Evolutionary conservation across 495 filamentous ascomycete species (phyloP).

Genomic region (Halenospora varia): DNA sequence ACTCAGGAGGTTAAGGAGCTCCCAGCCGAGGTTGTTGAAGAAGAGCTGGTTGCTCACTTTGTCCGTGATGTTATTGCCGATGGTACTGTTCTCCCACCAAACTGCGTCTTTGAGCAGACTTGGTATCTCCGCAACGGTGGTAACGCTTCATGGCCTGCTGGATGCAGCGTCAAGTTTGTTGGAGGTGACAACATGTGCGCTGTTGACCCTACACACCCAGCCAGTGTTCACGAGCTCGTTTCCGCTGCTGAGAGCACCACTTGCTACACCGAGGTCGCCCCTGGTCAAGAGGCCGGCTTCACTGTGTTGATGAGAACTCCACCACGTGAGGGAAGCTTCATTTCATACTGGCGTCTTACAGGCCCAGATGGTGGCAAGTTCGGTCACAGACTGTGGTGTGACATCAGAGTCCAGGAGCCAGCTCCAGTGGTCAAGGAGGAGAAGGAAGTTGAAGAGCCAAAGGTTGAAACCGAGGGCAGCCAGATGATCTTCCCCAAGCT

Average conservation of each 20-base stretch:
- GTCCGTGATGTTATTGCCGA: slow-evolving; percentile 74
- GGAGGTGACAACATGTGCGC: slow-evolving; percentile 95
- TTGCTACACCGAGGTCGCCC: slow-evolving; percentile 59
- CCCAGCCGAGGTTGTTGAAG: slow-evolving; percentile 18
- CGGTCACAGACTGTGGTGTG: slow-evolving; percentile 93
- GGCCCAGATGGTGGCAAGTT: slow-evolving; percentile 76
- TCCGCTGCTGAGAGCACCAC: slow-evolving; percentile 77
- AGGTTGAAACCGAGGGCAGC: slow-evolving; percentile 19
- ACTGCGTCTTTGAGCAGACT: slow-evolving; percentile 75
- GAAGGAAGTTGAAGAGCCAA: slow-evolving; percentile 21
- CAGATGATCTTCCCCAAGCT: slow-evolving; percentile 97
- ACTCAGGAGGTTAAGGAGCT: slow-evolving; percentile 28
- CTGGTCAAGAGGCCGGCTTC: slow-evolving; percentile 74
- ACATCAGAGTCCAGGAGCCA: slow-evolving; percentile 61
- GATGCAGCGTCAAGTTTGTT: slow-evolving; percentile 85
- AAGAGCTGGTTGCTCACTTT: slow-evolving; percentile 67
- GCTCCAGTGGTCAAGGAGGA: slow-evolving; percentile 26
- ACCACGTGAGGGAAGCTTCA: slow-evolving; percentile 61
- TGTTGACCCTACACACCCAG: slow-evolving; percentile 71
- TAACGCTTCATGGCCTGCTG: slow-evolving; percentile 73
- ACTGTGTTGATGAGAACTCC: slow-evolving; percentile 81
- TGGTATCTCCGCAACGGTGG: slow-evolving; percentile 92
- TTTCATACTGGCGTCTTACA: slow-evolving; percentile 96
- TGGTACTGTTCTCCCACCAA: slow-evolving; percentile 64
- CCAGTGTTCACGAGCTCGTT: slow-evolving; percentile 65